Conservation (phyloP, 257 asterid species). For the Plantago ovata region DNA sequence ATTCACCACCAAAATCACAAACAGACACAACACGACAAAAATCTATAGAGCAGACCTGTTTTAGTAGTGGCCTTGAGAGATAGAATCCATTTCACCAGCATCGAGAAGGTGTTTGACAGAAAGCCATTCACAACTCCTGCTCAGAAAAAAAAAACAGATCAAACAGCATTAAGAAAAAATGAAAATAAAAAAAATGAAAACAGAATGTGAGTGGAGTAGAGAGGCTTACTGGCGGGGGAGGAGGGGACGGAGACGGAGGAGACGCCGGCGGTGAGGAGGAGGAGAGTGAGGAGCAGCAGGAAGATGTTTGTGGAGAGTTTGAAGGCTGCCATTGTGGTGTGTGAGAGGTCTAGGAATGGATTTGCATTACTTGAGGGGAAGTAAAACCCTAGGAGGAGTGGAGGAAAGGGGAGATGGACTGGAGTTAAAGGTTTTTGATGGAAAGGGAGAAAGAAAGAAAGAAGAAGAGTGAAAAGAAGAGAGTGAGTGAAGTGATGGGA, state of each 20-base stretch:
- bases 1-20: background rate
- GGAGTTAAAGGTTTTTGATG: slow-evolving; percentile 40
- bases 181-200: slow-evolving; percentile 13
- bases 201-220: slow-evolving; percentile 19
- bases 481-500: slow-evolving; percentile 39
- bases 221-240: slow-evolving; percentile 71
- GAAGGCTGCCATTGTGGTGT: no score
- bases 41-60: slow-evolving; percentile 49
- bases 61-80: slow-evolving; percentile 72
- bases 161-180: slow-evolving; percentile 18
- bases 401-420: no score
- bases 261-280: slow-evolving; percentile 46
- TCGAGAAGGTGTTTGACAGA: slow-evolving; percentile 64
- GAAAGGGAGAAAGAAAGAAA: slow-evolving; percentile 25
- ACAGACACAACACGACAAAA: slow-evolving; percentile 3
- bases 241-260: slow-evolving; percentile 54
- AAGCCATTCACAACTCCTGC: slow-evolving; percentile 75
- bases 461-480: slow-evolving; percentile 6
- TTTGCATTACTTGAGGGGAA: slow-evolving; percentile 31
- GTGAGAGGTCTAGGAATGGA: no score
- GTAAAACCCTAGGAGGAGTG: slow-evolving; percentile 36
- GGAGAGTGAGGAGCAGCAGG: slow-evolving; percentile 41
- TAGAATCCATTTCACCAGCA: slow-evolving; percentile 72
- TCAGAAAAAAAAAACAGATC: background rate
- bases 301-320: slow-evolving; percentile 20